Base-by-base conservation (phyloP, 2,329 filamentous ascomycete species). In the Colletotrichum sp. region DNA sequence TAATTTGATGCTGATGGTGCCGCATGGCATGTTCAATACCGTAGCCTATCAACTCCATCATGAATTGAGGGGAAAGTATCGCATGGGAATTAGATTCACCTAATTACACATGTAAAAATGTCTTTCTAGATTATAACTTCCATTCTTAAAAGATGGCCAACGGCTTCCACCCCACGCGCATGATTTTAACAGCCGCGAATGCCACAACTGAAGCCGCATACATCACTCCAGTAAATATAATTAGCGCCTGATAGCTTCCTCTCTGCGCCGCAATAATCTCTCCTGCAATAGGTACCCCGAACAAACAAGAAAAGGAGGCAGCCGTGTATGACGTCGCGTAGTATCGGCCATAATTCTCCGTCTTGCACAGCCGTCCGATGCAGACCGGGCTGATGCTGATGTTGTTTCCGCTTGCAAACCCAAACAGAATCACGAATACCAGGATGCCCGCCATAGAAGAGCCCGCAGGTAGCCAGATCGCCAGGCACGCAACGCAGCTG, bases 251-350 rank as follows among this genome's bases (percentile, higher is more conserved):
- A 79, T 94, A 95, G 2, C 89, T 81, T 0, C 93, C 93, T 30
- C 84, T 83, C 70, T 88, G 88, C 21, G 88, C 87, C 5, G 89
- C 85, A 15, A 95, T 84, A 68, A 95, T 90, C 77, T 88, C 88
- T 1, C 94, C 94, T 0, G 90, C 94, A 66, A 95, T 93, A 0
- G 94, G 94, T 24, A 95, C 92, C 15, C 94, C 93, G 7, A 94
- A 92, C 69, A 96, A 86, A 66, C 88, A 93, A 78, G 94, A 94
- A 80, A 98, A 91, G 18, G 92, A 94, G 16, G 96, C 95, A 26
- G 98, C 86, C 0, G 94, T 96, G 82, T 98, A 98, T 73, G 93
- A 92, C 0, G 95, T 97, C 10, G 95, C 94, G 80, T 97, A 98
- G 83, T 97, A 96, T 7, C 95, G 89, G 1, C 95, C 95, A 81